Evolutionary conservation across 257 asterid species (phyloP), one percentile per base, ranked within the genome.

Genomic region (Nicotiana paniculata): DNA sequence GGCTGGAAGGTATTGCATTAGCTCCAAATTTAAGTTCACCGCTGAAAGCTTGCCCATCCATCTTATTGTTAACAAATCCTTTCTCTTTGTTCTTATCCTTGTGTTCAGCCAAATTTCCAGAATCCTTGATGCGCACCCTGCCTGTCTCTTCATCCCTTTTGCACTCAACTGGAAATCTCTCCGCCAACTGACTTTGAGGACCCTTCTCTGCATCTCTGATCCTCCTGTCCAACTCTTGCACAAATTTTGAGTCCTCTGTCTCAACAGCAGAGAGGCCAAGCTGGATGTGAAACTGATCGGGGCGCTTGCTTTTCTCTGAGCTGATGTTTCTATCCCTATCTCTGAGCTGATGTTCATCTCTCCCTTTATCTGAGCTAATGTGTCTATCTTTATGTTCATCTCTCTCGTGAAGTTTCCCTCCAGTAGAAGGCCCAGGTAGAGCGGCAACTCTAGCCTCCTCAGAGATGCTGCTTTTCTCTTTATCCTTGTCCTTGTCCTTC

Each of bases 151-250:
- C 87, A 81, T 82, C 85, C 80, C 86, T 86, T 39, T 81, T 87
- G 64, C 65, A 35, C 76, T 79, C 90, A 58, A 77, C 77, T 74
- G 90, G 84, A 78, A 77, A 70, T 81, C 81, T 84, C 82, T 87
- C 93, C 9, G 86, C 90, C 67, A 84, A 83, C 77, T 86, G 91
- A 87, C 64, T 75, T 51, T 75, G 80, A 2, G 64, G 46, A 70
- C 85, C 86, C 78, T 83, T 88, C 79, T 84, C 88, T 59, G 87
- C 94, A 72, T 72, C 83, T 82, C 84, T 90, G 83, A 85, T 88
- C 88, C 97, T 89, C 90, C 90, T 84, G 63, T 83, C 93, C 90
- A 90, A 80, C 81, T 92, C 95, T 87, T 68, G 90, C 77, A 86
- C 88, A 85, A 85, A 89, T 85, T 89, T 91, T 76, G 93, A 79